Evolutionary conservation across 2,329 filamentous ascomycete genomes (phyloP).

Genomic region (Emmonsia crescens): DNA sequence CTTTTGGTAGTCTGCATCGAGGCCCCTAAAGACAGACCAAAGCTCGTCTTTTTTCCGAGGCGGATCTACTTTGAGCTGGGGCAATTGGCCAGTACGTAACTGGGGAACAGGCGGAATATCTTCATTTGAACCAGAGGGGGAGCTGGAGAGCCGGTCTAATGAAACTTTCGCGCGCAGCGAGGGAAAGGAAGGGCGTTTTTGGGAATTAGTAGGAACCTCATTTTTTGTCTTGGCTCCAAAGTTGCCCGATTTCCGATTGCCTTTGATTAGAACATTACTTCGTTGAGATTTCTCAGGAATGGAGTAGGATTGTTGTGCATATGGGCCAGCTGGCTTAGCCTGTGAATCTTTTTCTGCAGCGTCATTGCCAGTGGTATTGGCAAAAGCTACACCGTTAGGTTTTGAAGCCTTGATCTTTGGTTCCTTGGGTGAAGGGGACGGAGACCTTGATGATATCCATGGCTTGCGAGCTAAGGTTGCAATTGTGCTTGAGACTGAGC

Average conservation of each 20-base stretch:
- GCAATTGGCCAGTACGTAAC: slow-evolving; percentile 25
- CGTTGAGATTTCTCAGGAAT: background rate
- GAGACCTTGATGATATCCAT: slow-evolving; percentile 39
- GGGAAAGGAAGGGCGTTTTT: slow-evolving; percentile 30
- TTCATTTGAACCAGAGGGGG: slow-evolving; percentile 34
- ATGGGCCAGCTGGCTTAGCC: background rate
- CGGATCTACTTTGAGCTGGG: slow-evolving; percentile 18
- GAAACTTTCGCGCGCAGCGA: slow-evolving; percentile 35
- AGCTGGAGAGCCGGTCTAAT: slow-evolving; percentile 35
- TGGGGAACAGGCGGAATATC: slow-evolving; percentile 39
- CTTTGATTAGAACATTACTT: background rate
- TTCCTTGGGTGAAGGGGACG: slow-evolving; percentile 31
- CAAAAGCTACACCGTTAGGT: background rate
- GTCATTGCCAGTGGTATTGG: background rate
- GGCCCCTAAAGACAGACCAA: slow-evolving; percentile 55
- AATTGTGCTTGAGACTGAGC: slow-evolving; percentile 38
- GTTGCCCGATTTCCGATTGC: slow-evolving; percentile 16
- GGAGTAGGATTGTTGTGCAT: background rate
- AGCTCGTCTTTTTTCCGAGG: slow-evolving; percentile 57
- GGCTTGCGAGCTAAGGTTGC: slow-evolving; percentile 42
- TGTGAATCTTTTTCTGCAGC: background rate
- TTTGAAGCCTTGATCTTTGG: slow-evolving; percentile 15
- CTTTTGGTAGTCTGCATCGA: slow-evolving; percentile 60
- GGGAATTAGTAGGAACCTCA: slow-evolving; percentile 23
- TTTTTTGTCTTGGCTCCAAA: slow-evolving; percentile 27